These are phyloP conservation scores for Irpex sp. DNA, from an alignment of 1,284 basidiomycete species.

Conservation along the genomic window DNA sequence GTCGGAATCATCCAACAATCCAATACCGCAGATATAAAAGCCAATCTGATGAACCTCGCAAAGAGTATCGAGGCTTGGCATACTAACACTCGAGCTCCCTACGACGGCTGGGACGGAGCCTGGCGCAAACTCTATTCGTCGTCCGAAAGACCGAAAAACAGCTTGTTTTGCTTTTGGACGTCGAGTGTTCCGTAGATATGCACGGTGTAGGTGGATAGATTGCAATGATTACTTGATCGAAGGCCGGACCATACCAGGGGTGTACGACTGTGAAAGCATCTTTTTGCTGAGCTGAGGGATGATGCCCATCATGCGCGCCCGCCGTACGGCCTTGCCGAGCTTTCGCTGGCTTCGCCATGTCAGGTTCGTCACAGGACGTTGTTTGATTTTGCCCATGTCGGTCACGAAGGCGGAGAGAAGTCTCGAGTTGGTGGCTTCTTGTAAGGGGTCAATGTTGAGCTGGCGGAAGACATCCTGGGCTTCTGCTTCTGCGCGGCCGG, in stretches of 20 bases:
- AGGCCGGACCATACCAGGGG: background rate
- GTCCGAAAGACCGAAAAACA: background rate
- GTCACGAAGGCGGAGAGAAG: constrained; percentile 72
- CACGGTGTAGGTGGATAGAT: background rate
- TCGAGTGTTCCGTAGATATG: background rate
- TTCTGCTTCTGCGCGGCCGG: constrained; percentile 45
- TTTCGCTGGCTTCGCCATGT: constrained; percentile 81
- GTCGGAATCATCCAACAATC: too few species aligned
- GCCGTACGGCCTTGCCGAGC: constrained; percentile 84
- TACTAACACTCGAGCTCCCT: too few species aligned
- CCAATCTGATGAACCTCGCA: too few species aligned
- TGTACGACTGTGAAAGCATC: background rate
- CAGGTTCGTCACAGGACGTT: constrained; percentile 68
- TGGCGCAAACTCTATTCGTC: background rate
- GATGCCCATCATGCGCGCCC: constrained; percentile 92
- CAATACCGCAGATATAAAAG: too few species aligned
- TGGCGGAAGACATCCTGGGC: constrained; percentile 67
- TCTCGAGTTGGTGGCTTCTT: constrained; percentile 62
- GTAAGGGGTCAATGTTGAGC: constrained; percentile 65
- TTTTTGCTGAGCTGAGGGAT: constrained; percentile 63
- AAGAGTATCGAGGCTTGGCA: too few species aligned
- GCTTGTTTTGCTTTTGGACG: background rate
- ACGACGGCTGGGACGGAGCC: too few species aligned
- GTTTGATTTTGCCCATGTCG: constrained; percentile 83
- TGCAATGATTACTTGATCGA: background rate